Percentiles rank a stretch among this genome's conserved stretches.
phyloP scores from a whole-genome alignment of 2,329 filamentous ascomycete species.

The Paraconiothyrium brasiliense region DNA sequence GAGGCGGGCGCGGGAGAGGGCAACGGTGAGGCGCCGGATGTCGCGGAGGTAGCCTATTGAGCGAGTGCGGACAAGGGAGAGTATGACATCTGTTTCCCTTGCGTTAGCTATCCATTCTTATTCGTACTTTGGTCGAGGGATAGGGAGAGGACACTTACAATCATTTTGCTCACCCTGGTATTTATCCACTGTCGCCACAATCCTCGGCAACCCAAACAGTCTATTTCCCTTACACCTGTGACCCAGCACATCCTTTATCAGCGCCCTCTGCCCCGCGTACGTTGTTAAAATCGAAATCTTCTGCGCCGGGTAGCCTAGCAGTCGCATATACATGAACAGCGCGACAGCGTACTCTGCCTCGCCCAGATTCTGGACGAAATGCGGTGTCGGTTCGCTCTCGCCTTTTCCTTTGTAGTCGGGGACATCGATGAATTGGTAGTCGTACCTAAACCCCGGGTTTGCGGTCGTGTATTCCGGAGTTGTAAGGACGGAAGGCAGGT shows the following conservation, averaged over 20 bases:
- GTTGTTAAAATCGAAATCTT: slow-evolving; percentile 91
- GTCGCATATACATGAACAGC: slow-evolving; percentile 95
- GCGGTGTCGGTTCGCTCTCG: slow-evolving; percentile 87
- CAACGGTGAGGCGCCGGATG: slow-evolving; percentile 91
- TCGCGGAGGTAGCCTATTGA: slow-evolving; percentile 93
- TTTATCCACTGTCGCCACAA: slow-evolving; percentile 95
- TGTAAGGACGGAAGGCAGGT: slow-evolving; percentile 77
- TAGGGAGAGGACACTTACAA: slow-evolving; percentile 68
- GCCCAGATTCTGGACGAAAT: slow-evolving; percentile 95
- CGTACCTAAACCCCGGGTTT: slow-evolving; percentile 91
- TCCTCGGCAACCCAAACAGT: slow-evolving; percentile 87
- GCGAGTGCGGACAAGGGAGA: slow-evolving; percentile 89
- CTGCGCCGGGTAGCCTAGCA: slow-evolving; percentile 86
- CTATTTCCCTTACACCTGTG: slow-evolving; percentile 85
- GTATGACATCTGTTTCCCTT: slow-evolving; percentile 76
- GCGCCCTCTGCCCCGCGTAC: slow-evolving; percentile 88
- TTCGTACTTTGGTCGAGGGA: not conserved
- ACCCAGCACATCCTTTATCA: slow-evolving; percentile 85
- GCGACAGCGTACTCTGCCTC: slow-evolving; percentile 98
- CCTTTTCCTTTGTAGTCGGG: slow-evolving; percentile 90
- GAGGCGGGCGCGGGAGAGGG: slow-evolving; percentile 88
- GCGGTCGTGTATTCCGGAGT: slow-evolving; percentile 77
- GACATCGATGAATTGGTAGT: slow-evolving; percentile 97
- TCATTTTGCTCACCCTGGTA: slow-evolving; percentile 99
- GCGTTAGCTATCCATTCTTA: slow-evolving; percentile 17